Evolutionary conservation across 148 eudicot genomes (phyloP), one percentile per base, ranked within the genome.

Genomic region (Mesembryanthemum crystallinum): DNA sequence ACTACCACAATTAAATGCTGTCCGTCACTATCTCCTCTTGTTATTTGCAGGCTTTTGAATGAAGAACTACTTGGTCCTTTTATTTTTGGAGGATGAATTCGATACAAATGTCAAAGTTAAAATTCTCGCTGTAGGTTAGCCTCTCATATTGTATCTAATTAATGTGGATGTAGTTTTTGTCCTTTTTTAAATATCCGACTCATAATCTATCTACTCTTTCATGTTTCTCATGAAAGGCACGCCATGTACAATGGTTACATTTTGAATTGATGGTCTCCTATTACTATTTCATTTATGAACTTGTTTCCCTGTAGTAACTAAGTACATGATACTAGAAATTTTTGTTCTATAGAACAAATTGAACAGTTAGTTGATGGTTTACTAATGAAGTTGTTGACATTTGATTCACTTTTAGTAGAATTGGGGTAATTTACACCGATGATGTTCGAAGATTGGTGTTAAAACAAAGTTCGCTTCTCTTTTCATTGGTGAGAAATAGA

Each of bases 101-200:
- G 42, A 54, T 52, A 52, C 43, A n/a, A 54, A 18, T 71, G 58
- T 51, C 14, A n/a, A 23, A 52, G 24, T 54, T 28, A 30, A 35
- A 17, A 29, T 51, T 30, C 74, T 52, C 74, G 2, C 60, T 52
- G 8, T 71, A 71, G 74, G 74, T 71, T 71, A 52, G 74, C 62
- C 62, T 27, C 74, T 55, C 28, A 54, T 69, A 51, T 71, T 71
- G 74, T 71, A 54, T 71, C 63, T 52, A n/a, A 71, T 30, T 55
- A 20, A 35, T 71, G 45, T 54, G 17, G 43, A 29, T 54, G 54
- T 71, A 30, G 12, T 20, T 71, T n/a, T 71, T 1, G 4, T 47
- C 23, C 12, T 71, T 35, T 71, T 1, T 30, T 30, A 14, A 51
- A 71, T 51, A 45, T 55, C 52, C 33, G 73, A 49, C 18, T 42